A percentile compares a stretch with the other conserved stretches of the same genome.
phyloP scores from a whole-genome alignment of 805 yeast genomes.

The Sugiyamaella boreocaroliniensis region DNA sequence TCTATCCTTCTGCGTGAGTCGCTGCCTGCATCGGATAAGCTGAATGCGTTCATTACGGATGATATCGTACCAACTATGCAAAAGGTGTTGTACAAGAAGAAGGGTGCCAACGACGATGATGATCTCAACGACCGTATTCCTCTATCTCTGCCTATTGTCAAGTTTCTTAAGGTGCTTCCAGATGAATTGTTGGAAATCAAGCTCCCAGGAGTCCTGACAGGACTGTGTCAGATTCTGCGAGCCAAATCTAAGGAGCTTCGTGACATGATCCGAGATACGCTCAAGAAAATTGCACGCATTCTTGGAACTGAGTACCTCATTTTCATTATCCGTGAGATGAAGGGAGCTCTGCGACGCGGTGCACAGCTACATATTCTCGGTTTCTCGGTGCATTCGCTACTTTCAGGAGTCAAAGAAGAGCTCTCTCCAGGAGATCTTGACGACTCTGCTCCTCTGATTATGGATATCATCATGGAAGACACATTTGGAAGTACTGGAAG shows the following conservation, averaged over 20 bases:
- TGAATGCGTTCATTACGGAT: conserved; percentile 44
- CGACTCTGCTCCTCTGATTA: conserved; percentile 48
- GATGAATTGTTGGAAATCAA: conserved; percentile 47
- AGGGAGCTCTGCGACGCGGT: conserved; percentile 74
- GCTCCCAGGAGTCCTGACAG: conserved; percentile 77
- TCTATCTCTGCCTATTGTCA: conserved; percentile 70
- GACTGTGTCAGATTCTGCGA: conserved; percentile 82
- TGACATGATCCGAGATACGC: conserved; percentile 72
- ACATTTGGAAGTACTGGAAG: conserved; percentile 85
- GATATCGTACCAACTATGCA: conserved; percentile 59
- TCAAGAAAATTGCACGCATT: conserved; percentile 54
- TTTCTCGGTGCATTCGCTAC: conserved; percentile 70
- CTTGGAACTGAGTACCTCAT: conserved; percentile 70
- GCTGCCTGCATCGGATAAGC: conserved; percentile 35
- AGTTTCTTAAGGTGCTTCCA: conserved; percentile 56
- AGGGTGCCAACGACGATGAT: conserved; percentile 50
- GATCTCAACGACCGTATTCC: conserved; percentile 71
- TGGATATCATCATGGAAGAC: conserved; percentile 82
- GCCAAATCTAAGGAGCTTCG: conserved; percentile 81
- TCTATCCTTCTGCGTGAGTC: conserved; percentile 18
- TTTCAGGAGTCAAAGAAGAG: conserved; percentile 43
- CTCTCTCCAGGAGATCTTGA: conserved; percentile 70
- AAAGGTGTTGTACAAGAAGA: conserved; percentile 38
- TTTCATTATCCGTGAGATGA: conserved; percentile 72
- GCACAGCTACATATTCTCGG: conserved; percentile 91